Evolutionary conservation across 1,139 yeast species (phyloP).

Genomic region (Hyphopichia wangnamkhiaoensis): DNA sequence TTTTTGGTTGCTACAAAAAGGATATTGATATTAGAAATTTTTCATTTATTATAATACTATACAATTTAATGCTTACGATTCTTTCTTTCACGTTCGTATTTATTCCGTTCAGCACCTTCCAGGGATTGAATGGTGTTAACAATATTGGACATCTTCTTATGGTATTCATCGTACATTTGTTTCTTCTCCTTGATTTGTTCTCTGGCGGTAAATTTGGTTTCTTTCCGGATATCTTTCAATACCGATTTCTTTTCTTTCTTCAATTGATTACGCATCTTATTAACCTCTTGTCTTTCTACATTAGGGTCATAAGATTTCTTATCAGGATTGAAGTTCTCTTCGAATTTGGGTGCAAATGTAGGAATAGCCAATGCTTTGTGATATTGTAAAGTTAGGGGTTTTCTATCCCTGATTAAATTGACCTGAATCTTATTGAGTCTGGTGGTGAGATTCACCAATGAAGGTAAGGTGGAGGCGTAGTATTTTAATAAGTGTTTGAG

Average conservation of each 20-base stretch:
- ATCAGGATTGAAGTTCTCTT: constrained; percentile 94
- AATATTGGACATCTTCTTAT: constrained; percentile 84
- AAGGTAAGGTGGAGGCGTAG: constrained; percentile 25
- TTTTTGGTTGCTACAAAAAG: constrained; percentile 9
- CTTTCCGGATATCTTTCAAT: constrained; percentile 87
- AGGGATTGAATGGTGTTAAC: constrained; percentile 84
- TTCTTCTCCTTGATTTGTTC: constrained; percentile 82
- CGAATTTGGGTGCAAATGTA: constrained; percentile 86
- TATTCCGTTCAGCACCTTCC: constrained; percentile 93
- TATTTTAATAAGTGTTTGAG: constrained; percentile 42
- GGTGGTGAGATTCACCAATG: constrained; percentile 39
- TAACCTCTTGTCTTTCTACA: constrained; percentile 75
- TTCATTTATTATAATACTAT: too few relatives aligned
- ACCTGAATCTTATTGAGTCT: constrained; percentile 49
- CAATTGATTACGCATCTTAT: constrained; percentile 78
- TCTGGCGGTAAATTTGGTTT: constrained; percentile 81
- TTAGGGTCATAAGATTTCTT: constrained; percentile 89
- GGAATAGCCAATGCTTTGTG: constrained; percentile 86
- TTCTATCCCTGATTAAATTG: constrained; percentile 49
- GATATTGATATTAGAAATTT: background rate
- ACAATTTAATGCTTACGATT: constrained; percentile 34
- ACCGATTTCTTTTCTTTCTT: constrained; percentile 92
- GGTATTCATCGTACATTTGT: constrained; percentile 74
- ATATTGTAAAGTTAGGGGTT: constrained; percentile 81
- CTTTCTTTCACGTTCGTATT: constrained; percentile 83